Base-by-base conservation (phyloP, 116 monocot species). In the Zostera marina region DNA sequence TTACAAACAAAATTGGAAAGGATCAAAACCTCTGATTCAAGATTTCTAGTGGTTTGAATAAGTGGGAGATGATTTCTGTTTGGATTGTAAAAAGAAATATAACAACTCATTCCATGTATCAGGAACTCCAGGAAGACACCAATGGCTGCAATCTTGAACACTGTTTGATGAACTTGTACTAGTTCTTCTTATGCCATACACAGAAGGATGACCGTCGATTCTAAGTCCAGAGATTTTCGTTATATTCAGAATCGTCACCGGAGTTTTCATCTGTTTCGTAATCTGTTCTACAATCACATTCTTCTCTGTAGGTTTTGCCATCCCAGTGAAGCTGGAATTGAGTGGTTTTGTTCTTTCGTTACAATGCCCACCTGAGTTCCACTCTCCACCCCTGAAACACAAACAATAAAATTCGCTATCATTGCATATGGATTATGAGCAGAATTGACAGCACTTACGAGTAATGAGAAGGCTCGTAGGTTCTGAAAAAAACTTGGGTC, bases 331-430 rank as follows among this genome's bases (percentile, higher is more conserved):
- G 39, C 66, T 80, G 44, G 54, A 52, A 62, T 83, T 87, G 7
- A 81, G 70, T 3, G 87, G 83, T 7, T 32, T 64, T 11, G 52
- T 83, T 74, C 73, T 80, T 53, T 87, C 81, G 44, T 46, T 75
- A 67, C 92, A 92, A 57, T 92, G 92, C n/a, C 92, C 92, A 54
- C 92, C 92, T 15, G 92, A 75, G 69, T 87, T 92, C 92, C 92
- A 92, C 63, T 83, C 83, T 40, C 92, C 92, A 7, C 87, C 87
- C 11, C 92, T 92, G 58, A 10, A 4, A 51, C 23, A 32, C 0
- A 15, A 16, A 39, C 17, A 4, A 25, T 7, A n/a, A 8, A 9
- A 8, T 16, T 12, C 22, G 5, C 14, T n/a, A 24, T 21, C 20
- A 16, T n/a, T 42, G 3, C 2, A 14, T 9, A 20, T 19, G n/a